Conservation (phyloP, 306 rosid genomes). For the Citrullus amarus region DNA sequence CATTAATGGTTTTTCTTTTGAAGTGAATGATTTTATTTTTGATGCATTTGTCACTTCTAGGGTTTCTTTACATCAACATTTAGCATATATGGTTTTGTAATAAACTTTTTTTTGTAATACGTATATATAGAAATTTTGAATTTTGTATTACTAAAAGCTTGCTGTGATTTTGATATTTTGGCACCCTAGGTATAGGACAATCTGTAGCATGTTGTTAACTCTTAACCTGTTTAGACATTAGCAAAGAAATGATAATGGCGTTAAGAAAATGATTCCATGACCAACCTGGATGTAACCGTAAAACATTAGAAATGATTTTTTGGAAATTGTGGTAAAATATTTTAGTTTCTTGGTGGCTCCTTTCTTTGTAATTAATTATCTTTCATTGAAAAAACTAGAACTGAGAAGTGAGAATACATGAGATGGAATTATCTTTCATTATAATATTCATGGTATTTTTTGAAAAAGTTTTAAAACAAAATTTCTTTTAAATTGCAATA, state of each 20-base stretch:
- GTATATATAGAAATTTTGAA: background rate
- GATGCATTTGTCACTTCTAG: background rate
- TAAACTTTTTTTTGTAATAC: background rate
- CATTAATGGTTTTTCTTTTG: background rate
- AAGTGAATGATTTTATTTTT: background rate
- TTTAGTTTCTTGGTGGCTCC: background rate
- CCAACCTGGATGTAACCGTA: background rate
- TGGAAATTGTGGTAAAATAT: background rate
- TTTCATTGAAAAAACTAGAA: background rate
- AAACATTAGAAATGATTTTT: background rate
- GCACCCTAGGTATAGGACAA: background rate
- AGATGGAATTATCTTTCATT: background rate
- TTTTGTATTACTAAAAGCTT: background rate
- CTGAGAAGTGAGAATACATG: background rate
- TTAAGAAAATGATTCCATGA: background rate
- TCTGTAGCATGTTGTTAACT: background rate
- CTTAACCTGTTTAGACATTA: background rate
- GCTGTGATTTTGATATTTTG: background rate
- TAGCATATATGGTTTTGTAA: background rate
- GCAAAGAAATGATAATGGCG: background rate
- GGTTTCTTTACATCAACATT: background rate
- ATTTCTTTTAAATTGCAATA: background rate
- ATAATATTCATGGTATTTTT: background rate
- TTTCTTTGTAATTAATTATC: background rate
- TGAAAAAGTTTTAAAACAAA: background rate